Evolutionary conservation across 2,329 filamentous ascomycete species (phyloP), one percentile per base, ranked within the genome.

Genomic region (Colletotrichum trifolii): DNA sequence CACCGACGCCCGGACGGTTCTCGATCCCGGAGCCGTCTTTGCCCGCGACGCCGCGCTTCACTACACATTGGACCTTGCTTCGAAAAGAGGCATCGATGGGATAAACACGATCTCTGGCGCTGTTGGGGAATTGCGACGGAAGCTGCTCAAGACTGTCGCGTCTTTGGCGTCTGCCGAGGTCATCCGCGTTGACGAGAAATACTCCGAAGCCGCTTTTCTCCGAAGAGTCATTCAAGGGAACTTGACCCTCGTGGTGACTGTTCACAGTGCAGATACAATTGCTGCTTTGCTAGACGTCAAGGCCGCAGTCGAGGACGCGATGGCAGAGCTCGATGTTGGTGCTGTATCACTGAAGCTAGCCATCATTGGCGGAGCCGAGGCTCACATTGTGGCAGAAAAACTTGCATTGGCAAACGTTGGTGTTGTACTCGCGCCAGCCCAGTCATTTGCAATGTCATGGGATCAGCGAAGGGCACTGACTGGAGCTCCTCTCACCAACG

Each of bases 401-500:
- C 81, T 91, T 6, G 87, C 87, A 0, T 77, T 77, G 0, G 86
- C 87, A 0, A 69, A 78, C 0, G 85, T 89, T 0, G 82, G 85
- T 64, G 85, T 91, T 17, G 82, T 91, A 17, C 81, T 91, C 2
- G 80, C 84, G 0, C 88, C 88, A 1, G 73, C 89, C 8, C 83
- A 86, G 67, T 82, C 86, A 0, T 87, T 85, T 70, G 81, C 82
- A 2, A 74, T 73, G 3, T 74, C 73, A 0, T 91, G 89, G 89
- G 87, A 90, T 67, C 79, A 89, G 73, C 83, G 87, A 0, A 84
- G 88, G 2, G 83, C 86, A 0, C 78, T 91, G 4, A 84, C 87
- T 0, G 89, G 89, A 2, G 88, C 89, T 4, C 89, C 89, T 1
- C 79, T 91, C 1, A 89, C 88, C 1, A 89, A 90, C 69, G 87